phyloP scores from a whole-genome alignment of 23 red algal genomes.

The Agarophyton chilense region DNA sequence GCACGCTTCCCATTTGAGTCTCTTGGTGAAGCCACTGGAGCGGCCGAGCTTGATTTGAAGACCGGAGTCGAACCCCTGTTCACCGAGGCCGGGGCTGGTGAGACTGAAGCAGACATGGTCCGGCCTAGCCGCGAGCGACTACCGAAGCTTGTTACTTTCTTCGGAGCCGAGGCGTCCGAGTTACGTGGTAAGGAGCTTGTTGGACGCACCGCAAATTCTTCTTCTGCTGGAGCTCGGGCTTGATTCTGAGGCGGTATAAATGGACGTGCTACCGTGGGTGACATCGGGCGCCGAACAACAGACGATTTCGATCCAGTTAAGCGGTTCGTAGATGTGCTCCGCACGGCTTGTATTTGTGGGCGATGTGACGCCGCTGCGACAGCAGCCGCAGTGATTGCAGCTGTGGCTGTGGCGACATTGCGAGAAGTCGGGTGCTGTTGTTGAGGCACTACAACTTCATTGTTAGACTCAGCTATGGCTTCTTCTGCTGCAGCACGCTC shows the following conservation, averaged over 20 bases:
- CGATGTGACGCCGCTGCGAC: conserved; percentile 1
- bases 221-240: neutral
- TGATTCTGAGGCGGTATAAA: conserved; percentile 3
- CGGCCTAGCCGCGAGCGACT: conserved; percentile 26
- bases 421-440: neutral
- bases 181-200: neutral
- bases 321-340: conserved; percentile 35
- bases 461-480: conserved; percentile 48
- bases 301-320: conserved; percentile 27
- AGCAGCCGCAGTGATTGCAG: neutral
- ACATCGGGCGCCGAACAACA: conserved; percentile 63
- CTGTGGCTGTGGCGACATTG: neutral
- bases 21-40: neutral
- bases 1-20: conserved; percentile 51
- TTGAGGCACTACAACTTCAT: neutral
- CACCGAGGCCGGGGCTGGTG: neutral
- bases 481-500: conserved; percentile 67
- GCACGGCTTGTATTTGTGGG: conserved; percentile 16
- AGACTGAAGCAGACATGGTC: conserved; percentile 55
- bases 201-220: conserved; percentile 24
- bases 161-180: conserved; percentile 14
- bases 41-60: conserved; percentile 19
- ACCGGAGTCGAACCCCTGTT: conserved; percentile 1
- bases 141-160: neutral
- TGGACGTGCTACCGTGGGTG: conserved; percentile 39